Evolutionary conservation across 345 rosid genomes (phyloP).

Genomic region (Euphorbia tirucalli): DNA sequence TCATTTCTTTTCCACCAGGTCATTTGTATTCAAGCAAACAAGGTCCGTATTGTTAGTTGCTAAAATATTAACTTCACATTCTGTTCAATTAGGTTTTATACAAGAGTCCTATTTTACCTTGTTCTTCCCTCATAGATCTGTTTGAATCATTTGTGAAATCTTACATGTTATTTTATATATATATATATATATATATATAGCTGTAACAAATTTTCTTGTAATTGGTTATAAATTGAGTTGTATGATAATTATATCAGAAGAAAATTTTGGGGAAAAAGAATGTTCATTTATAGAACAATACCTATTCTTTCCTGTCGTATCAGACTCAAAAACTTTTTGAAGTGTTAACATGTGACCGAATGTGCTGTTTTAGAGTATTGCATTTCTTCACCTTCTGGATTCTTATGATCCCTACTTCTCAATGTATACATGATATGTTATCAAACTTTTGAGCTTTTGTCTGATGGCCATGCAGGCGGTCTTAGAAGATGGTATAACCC

Average conservation of each 20-base stretch:
- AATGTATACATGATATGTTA: background rate
- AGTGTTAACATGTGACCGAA: background rate
- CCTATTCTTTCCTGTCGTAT: background rate
- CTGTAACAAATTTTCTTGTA: too few relatives aligned
- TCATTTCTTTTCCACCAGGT: slow-evolving; percentile 69
- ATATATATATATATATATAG: too few relatives aligned
- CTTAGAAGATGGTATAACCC: slow-evolving; percentile 86
- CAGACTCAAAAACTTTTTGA: background rate
- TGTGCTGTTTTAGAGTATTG: background rate
- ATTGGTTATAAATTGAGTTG: background rate
- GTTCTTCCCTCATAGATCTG: background rate
- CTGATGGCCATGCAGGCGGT: slow-evolving; percentile 42
- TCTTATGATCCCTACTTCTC: background rate
- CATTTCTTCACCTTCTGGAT: background rate
- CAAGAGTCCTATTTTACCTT: background rate
- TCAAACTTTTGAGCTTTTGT: slow-evolving; percentile 1
- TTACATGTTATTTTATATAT: background rate
- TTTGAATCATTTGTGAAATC: background rate
- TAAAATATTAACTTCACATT: background rate
- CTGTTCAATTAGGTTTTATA: slow-evolving; percentile 4
- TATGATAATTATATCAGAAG: background rate
- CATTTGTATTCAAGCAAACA: slow-evolving; percentile 84
- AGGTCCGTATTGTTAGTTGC: slow-evolving; percentile 44
- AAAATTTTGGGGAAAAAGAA: background rate
- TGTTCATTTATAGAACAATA: background rate